A percentile compares a stretch with the other conserved stretches of the same genome.
These are phyloP conservation scores for Solanum lignicaule DNA, from an alignment of 257 asterid species.

Conservation along the genomic window DNA sequence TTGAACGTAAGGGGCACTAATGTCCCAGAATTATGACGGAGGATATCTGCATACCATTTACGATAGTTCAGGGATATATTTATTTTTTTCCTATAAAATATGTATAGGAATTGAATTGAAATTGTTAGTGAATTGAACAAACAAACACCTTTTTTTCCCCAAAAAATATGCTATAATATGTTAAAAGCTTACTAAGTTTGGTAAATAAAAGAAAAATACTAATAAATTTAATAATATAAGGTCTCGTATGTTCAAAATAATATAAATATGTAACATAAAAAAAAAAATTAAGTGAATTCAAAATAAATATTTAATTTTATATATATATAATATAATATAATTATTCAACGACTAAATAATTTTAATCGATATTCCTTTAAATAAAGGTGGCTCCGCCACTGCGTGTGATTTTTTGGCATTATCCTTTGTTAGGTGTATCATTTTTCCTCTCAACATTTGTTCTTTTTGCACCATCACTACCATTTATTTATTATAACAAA, in stretches of 20 bases:
- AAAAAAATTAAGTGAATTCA: too few species aligned
- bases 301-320: too few species aligned
- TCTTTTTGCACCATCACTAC: background rate
- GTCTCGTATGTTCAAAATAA: background rate
- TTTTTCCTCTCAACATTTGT: background rate
- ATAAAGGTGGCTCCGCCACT: background rate
- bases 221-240: background rate
- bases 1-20: too few species aligned
- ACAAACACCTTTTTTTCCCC: background rate
- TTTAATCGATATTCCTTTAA: background rate
- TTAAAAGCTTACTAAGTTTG: background rate
- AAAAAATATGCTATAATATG: background rate
- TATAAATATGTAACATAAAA: background rate
- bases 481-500: background rate
- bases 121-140: background rate
- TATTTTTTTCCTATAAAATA: background rate
- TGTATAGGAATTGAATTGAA: background rate
- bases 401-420: background rate
- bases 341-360: background rate
- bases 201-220: background rate
- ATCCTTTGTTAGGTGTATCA: background rate
- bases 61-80: too few species aligned
- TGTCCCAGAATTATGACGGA: too few species aligned
- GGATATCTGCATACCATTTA: too few species aligned
- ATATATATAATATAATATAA: background rate